Evolutionary conservation across 2,329 filamentous ascomycete genomes (phyloP).

Genomic region (Botrytis aclada): DNA sequence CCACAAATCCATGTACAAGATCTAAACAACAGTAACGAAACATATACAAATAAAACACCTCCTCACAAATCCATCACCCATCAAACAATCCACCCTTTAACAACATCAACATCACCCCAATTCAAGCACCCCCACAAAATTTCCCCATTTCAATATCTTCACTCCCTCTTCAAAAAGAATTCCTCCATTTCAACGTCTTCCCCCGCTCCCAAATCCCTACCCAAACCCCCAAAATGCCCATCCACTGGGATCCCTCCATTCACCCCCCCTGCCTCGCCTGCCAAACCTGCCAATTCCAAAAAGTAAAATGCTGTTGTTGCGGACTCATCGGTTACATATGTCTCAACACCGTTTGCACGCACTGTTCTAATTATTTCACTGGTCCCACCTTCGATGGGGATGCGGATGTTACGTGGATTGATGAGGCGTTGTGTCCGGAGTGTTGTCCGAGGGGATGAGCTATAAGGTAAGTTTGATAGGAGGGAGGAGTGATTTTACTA

Average conservation of each 20-base stretch:
- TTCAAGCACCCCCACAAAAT: too few relatives aligned
- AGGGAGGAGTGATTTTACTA: too few relatives aligned
- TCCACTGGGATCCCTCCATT: neutral
- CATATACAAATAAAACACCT: neutral
- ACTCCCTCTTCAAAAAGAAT: too few relatives aligned
- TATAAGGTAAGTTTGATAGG: neutral
- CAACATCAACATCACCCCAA: too few relatives aligned
- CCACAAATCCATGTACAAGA: neutral
- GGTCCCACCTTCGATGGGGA: neutral
- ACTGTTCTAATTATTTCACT: neutral
- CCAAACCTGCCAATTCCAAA: neutral
- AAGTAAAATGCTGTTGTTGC: slow-evolving; percentile 1
- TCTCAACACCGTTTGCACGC: neutral
- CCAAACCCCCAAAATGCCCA: neutral
- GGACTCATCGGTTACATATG: neutral
- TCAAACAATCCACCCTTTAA: neutral
- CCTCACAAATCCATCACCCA: neutral
- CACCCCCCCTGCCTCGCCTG: neutral
- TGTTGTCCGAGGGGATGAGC: neutral
- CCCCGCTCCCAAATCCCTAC: too few relatives aligned
- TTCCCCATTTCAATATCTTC: too few relatives aligned
- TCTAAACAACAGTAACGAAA: neutral
- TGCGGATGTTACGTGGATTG: neutral
- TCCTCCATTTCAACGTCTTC: too few relatives aligned
- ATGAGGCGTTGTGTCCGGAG: neutral